Evolutionary conservation across 768 basidiomycete genomes (phyloP), one percentile per base, ranked within the genome.

Genomic region (Hemileccinum rubropunctum): DNA sequence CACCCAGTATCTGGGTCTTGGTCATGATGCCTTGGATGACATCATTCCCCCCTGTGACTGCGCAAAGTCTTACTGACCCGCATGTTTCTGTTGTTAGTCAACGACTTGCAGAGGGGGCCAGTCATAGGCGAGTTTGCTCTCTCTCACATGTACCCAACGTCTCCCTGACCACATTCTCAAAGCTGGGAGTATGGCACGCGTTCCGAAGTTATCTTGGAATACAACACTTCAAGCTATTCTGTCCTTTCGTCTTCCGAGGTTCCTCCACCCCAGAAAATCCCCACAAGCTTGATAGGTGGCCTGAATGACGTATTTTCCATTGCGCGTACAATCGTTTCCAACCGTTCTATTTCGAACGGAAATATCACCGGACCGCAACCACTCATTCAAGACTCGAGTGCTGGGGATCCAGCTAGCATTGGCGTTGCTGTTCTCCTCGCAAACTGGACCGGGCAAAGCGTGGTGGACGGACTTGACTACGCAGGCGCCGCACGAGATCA

Each of bases 381-480:
- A 1, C 71, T 92, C 15, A 57, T 68, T 4, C 76, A 78, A 37
- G 80, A 83, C 27, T 73, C 76, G 35, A 83, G 86, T 14, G 88
- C 83, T 0, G 83, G 75, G 0, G 93, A 95, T 60, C 91, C 92
- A 0, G 81, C 91, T 0, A 84, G 82, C 41, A 76, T 87, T n/a
- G 90, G 88, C 3, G 76, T 86, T 30, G 76, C 84, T 0, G 81
- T 90, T 20, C 73, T 91, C 32, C 63, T 81, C 13, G 78, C 79
- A 15, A 79, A 81, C 56, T 79, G 77, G 76, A 80, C 80, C 0
- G 65, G 66, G 3, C 66, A 60, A 28, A 44, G 50, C 14, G 60
- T 55, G 1, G 59, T 60, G 30, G 77, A 76, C 23, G 71, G 69
- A 20, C 68, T 78, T 10, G 72, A 84, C 57, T 91, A 84, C 63